Percentiles rank a stretch among this genome's conserved stretches.
Conservation (phyloP, 2,329 filamentous ascomycete species). For the Amesomyces nigricolor region DNA sequence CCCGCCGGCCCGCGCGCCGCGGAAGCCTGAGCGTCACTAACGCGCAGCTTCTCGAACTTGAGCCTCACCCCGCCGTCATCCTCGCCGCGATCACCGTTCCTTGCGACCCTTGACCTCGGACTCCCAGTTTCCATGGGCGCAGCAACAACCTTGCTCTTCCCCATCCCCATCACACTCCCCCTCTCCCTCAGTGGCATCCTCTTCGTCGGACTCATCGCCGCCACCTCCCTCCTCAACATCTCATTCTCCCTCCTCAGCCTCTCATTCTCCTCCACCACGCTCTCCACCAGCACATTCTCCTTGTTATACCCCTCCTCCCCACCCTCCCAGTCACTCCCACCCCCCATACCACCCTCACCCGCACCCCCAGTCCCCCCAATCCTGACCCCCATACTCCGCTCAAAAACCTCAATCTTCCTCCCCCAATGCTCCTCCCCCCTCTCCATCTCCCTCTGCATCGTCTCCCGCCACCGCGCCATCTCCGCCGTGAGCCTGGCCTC, state of each 20-base stretch:
- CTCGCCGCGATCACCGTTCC: background rate
- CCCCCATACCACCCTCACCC: slow-evolving; percentile 21
- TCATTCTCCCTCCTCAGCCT: slow-evolving; percentile 59
- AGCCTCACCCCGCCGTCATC: slow-evolving; percentile 36
- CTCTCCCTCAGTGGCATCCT: slow-evolving; percentile 50
- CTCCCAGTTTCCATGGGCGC: slow-evolving; percentile 26
- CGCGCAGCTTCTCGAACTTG: slow-evolving; percentile 46
- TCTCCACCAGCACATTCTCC: slow-evolving; percentile 56
- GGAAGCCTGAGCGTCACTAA: slow-evolving; percentile 35
- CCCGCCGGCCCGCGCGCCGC: slow-evolving; percentile 18
- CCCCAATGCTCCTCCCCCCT: slow-evolving; percentile 80
- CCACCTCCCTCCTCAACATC: slow-evolving; percentile 60
- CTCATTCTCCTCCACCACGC: slow-evolving; percentile 67
- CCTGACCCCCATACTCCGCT: slow-evolving; percentile 41
- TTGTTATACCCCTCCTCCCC: slow-evolving; percentile 45
- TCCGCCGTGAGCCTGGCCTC: slow-evolving; percentile 71
- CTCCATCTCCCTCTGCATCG: slow-evolving; percentile 72
- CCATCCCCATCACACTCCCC: slow-evolving; percentile 20
- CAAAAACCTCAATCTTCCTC: slow-evolving; percentile 64
- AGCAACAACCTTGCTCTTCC: slow-evolving; percentile 7
- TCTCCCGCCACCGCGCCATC: slow-evolving; percentile 73
- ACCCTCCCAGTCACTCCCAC: slow-evolving; percentile 33
- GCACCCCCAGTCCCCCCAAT: background rate
- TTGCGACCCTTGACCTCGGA: slow-evolving; percentile 5
- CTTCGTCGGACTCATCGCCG: slow-evolving; percentile 57